Conservation (phyloP, 2,329 filamentous ascomycete species). For the Neodidymelliopsis sp. region DNA sequence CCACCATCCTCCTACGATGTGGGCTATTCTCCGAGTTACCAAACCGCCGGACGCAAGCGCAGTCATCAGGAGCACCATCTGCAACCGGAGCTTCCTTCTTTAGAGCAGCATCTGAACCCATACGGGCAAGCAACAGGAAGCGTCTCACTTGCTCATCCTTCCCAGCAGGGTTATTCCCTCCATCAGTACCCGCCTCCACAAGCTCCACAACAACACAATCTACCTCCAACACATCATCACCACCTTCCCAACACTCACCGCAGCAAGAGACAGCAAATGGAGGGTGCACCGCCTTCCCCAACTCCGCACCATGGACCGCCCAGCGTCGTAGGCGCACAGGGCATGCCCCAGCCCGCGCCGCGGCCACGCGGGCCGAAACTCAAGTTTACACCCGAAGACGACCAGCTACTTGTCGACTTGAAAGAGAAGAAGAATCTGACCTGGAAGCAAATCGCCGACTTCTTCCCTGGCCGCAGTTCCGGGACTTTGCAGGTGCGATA, state of each 20-base stretch:
- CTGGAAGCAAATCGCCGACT: conserved; percentile 97
- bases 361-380: conserved; percentile 86
- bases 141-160: conserved; percentile 50
- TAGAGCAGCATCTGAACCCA: conserved; percentile 50
- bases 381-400: conserved; percentile 93
- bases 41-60: conserved; percentile 51
- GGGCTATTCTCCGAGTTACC: conserved; percentile 43
- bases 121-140: conserved; percentile 49
- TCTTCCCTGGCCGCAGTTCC: conserved; percentile 89
- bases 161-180: conserved; percentile 48
- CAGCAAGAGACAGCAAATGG: conserved; percentile 68
- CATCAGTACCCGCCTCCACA: conserved; percentile 45
- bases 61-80: conserved; percentile 54
- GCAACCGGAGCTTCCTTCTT: conserved; percentile 48
- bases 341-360: conserved; percentile 85
- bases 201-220: conserved; percentile 34
- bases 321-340: conserved; percentile 84
- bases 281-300: conserved; percentile 48
- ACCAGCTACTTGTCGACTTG: conserved; percentile 83
- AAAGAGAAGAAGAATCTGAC: conserved; percentile 95
- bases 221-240: conserved; percentile 70
- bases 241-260: conserved; percentile 76
- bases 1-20: conserved; percentile 48
- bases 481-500: conserved; percentile 93
- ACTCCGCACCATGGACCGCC: conserved; percentile 67